phyloP scores from a whole-genome alignment of 2,329 filamentous ascomycete species.

The Fusarium marasasianum region DNA sequence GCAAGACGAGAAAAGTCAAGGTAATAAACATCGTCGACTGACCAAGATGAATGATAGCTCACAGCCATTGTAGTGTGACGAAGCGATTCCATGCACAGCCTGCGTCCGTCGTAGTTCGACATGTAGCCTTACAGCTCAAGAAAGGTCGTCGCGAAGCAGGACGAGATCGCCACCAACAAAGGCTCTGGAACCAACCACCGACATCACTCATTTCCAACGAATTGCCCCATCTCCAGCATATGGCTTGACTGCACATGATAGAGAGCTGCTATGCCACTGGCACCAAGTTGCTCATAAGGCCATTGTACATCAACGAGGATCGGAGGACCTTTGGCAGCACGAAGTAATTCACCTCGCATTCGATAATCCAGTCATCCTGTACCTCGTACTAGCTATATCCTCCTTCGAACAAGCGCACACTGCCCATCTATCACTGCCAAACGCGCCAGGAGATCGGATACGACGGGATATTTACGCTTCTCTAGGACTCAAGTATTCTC shows the following conservation, averaged over 20 bases:
- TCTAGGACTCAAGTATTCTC: neutral
- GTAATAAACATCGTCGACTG: neutral
- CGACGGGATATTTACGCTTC: neutral
- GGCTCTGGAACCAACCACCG: neutral
- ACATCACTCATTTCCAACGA: neutral
- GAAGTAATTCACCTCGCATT: neutral
- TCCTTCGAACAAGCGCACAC: neutral
- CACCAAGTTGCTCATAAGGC: neutral
- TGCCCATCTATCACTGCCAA: neutral
- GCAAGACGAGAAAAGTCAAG: slow-evolving; percentile 1
- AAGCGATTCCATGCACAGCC: neutral
- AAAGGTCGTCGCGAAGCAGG: neutral
- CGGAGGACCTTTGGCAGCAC: neutral
- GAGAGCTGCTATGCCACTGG: neutral
- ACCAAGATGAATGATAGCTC: neutral
- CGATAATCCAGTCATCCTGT: neutral
- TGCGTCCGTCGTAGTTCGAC: neutral
- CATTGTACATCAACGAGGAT: neutral
- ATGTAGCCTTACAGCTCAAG: neutral
- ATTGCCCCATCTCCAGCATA: neutral
- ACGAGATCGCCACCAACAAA: neutral
- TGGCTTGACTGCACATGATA: neutral
- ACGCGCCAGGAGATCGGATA: neutral
- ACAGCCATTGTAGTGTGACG: neutral
- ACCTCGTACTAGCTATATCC: neutral